Evolutionary conservation across 768 basidiomycete genomes (phyloP).

Genomic region (Phallus indusiatus): DNA sequence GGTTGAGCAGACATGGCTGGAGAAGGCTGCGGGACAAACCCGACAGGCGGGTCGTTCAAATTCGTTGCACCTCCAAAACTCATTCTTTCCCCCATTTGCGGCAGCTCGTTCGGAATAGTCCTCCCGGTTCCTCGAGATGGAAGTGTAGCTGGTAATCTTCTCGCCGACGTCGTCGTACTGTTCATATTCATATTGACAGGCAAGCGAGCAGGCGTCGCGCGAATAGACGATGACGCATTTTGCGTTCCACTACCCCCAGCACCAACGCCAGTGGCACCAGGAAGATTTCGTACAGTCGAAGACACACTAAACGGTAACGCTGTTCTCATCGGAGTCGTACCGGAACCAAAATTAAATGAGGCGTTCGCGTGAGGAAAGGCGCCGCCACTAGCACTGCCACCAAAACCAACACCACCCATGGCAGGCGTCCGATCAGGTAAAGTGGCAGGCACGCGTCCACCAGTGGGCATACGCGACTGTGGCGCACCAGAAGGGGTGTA

Average conservation of each 20-base stretch:
- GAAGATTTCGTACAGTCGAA: neutral
- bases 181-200: neutral
- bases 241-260: neutral
- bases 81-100: neutral
- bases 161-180: neutral
- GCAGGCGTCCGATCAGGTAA: neutral
- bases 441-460: neutral
- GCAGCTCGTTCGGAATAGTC: neutral
- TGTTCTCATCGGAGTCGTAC: neutral
- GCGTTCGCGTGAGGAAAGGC: neutral
- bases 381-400: neutral
- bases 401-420: no score
- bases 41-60: neutral
- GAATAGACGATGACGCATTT: neutral
- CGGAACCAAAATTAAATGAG: neutral
- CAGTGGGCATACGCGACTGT: neutral
- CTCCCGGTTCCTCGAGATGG: neutral
- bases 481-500: neutral
- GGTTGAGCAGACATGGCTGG: neutral
- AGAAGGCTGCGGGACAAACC: neutral
- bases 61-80: neutral
- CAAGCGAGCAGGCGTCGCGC: neutral
- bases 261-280: neutral
- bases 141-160: neutral
- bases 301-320: neutral